phyloP scores from a whole-genome alignment of 768 basidiomycete species.

The Neoboletus magnificus region DNA sequence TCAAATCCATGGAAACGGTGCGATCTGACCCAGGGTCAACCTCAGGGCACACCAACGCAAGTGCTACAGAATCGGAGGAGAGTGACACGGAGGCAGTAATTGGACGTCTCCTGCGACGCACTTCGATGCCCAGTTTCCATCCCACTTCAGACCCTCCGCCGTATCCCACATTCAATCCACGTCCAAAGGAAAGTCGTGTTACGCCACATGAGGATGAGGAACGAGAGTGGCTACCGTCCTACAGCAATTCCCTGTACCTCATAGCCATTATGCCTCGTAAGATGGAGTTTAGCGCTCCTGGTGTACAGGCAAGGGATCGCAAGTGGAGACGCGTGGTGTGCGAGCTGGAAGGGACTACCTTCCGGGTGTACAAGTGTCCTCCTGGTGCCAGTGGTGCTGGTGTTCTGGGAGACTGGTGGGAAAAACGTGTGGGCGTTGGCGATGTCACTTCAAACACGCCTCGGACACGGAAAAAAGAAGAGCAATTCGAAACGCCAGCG shows the following conservation, averaged over 20 bases:
- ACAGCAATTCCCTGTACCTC: conserved; percentile 80
- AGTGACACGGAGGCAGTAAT: conserved; percentile 28
- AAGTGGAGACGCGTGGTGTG: conserved; percentile 89
- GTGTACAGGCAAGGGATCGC: conserved; percentile 83
- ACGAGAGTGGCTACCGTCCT: conserved; percentile 70
- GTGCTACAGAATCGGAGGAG: conserved; percentile 15
- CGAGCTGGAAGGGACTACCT: conserved; percentile 88
- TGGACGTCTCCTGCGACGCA: conserved; percentile 49
- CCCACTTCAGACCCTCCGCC: conserved; percentile 62
- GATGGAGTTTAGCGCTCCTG: conserved; percentile 86
- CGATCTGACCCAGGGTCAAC: conserved; percentile 11
- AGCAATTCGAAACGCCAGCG: conserved; percentile 24
- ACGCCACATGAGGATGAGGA: conserved; percentile 78
- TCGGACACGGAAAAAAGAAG: conserved; percentile 23
- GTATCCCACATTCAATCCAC: conserved; percentile 50
- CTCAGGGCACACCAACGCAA: conserved; percentile 11
- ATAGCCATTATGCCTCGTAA: conserved; percentile 83
- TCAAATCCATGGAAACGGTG: conserved; percentile 15
- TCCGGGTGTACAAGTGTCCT: conserved; percentile 68
- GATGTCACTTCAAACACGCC: conserved; percentile 41
- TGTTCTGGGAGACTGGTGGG: conserved; percentile 75
- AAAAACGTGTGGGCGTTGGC: conserved; percentile 69
- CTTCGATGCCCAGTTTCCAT: conserved; percentile 69
- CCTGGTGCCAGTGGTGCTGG: conserved; percentile 42
- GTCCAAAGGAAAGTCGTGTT: conserved; percentile 20